These are phyloP conservation scores for Phytopythium litorale DNA, from an alignment of 352 stramenopile species.

Conservation along the genomic window DNA sequence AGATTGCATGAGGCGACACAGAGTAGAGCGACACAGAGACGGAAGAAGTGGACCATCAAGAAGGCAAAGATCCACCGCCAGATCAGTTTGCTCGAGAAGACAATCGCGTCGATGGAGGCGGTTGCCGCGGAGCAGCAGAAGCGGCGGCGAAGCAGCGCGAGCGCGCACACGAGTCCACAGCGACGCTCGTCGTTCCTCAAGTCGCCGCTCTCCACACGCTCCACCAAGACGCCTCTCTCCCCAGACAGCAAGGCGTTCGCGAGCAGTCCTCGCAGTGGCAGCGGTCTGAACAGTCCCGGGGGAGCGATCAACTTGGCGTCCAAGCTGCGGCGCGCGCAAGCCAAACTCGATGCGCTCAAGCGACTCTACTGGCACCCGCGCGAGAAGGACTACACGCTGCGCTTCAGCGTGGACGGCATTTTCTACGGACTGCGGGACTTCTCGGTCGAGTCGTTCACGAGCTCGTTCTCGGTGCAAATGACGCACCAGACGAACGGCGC, in stretches of 20 bases:
- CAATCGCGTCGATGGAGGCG: constrained; percentile 57
- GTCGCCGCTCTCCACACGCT: constrained; percentile 4
- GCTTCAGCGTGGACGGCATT: constrained; percentile 75
- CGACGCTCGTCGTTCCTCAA: constrained; percentile 12
- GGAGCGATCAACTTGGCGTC: constrained; percentile 48
- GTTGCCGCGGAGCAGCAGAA: constrained; percentile 49
- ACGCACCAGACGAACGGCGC: constrained; percentile 70
- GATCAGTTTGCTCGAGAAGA: constrained; percentile 69
- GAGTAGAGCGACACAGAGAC: constrained; percentile 32
- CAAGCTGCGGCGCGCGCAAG: constrained; percentile 60
- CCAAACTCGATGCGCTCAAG: constrained; percentile 66
- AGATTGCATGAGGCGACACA: constrained; percentile 43
- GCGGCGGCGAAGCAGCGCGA: constrained; percentile 33
- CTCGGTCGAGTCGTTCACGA: constrained; percentile 57
- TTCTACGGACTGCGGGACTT: constrained; percentile 78
- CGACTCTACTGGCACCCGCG: constrained; percentile 66
- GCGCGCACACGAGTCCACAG: constrained; percentile 18
- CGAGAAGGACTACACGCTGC: constrained; percentile 70
- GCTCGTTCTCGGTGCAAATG: constrained; percentile 54
- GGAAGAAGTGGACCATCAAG: constrained; percentile 51
- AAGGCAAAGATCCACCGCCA: constrained; percentile 67
- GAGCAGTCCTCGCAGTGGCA: neutral
- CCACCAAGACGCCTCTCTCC: constrained; percentile 11
- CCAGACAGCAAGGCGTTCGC: constrained; percentile 3
- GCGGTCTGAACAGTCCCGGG: constrained; percentile 21